These are phyloP conservation scores for Diaporthe citrichinensis DNA, from an alignment of 2,329 filamentous ascomycete genomes.

Conservation along the genomic window DNA sequence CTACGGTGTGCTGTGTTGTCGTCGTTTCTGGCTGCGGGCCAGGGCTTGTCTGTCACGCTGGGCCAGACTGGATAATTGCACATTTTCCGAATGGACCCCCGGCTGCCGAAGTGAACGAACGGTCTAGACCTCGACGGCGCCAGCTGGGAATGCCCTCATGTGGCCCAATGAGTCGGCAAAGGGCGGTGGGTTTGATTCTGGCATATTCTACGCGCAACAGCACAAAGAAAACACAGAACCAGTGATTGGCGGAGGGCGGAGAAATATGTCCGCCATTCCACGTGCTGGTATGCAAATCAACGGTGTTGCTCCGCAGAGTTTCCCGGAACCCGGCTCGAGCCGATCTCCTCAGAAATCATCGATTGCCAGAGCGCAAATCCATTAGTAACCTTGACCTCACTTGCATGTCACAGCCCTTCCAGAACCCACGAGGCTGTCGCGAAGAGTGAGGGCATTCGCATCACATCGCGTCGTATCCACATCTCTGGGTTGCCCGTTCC, in stretches of 20 bases:
- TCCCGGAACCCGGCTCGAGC: background rate
- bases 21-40: background rate
- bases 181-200: background rate
- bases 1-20: background rate
- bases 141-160: background rate
- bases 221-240: background rate
- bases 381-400: background rate
- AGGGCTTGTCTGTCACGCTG: no score
- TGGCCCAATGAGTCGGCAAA: background rate
- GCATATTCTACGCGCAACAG: background rate
- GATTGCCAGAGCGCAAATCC: background rate
- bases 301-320: conserved; percentile 4
- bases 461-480: background rate
- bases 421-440: background rate
- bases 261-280: background rate
- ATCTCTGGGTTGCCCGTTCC: background rate
- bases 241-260: background rate
- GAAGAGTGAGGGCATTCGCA: conserved; percentile 17
- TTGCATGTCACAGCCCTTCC: background rate
- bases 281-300: conserved; percentile 11
- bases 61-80: background rate
- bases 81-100: no score
- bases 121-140: conserved; percentile 11
- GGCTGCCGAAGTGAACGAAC: background rate
- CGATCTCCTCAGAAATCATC: background rate